Evolutionary conservation across 2,329 filamentous ascomycete species (phyloP).

Genomic region (Hypoxylon sp.): DNA sequence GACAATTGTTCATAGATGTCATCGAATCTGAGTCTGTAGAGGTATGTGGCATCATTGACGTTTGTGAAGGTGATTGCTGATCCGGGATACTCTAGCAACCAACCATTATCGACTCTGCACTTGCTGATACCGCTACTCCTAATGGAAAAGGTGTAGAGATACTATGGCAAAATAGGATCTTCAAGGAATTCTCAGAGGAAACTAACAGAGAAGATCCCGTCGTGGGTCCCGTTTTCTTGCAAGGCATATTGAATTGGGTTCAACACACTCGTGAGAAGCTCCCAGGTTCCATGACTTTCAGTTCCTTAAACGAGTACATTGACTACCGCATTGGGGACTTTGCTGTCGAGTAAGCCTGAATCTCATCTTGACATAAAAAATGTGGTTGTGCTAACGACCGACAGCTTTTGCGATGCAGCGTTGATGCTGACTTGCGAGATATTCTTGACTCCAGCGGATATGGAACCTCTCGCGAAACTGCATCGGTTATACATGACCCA

Average conservation of each 20-base stretch:
- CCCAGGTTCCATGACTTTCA: slow-evolving; percentile 18
- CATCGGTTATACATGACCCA: slow-evolving; percentile 26
- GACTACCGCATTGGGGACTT: slow-evolving; percentile 28
- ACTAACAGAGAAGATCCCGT: slow-evolving; percentile 19
- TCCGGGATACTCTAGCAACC: slow-evolving; percentile 4
- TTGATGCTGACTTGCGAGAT: slow-evolving; percentile 23
- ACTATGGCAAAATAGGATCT: slow-evolving; percentile 27
- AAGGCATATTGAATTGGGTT: slow-evolving; percentile 23
- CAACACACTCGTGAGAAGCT: slow-evolving; percentile 24
- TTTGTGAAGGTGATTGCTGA: neutral
- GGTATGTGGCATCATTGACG: slow-evolving; percentile 3
- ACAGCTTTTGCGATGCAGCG: slow-evolving; percentile 28
- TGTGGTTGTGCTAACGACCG: neutral
- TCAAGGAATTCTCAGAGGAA: slow-evolving; percentile 22
- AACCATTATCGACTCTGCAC: slow-evolving; percentile 24
- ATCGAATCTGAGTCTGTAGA: slow-evolving; percentile 21
- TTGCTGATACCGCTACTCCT: slow-evolving; percentile 16
- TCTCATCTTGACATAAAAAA: neutral
- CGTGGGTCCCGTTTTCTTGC: slow-evolving; percentile 15
- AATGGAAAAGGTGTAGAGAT: slow-evolving; percentile 9
- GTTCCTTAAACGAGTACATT: slow-evolving; percentile 17
- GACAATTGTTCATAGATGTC: slow-evolving; percentile 10
- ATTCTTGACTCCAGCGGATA: slow-evolving; percentile 8
- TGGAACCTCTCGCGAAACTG: slow-evolving; percentile 22
- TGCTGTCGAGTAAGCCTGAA: slow-evolving; percentile 13